phyloP scores from a whole-genome alignment of 257 asterid genomes.

The Pogostemon cablin region DNA sequence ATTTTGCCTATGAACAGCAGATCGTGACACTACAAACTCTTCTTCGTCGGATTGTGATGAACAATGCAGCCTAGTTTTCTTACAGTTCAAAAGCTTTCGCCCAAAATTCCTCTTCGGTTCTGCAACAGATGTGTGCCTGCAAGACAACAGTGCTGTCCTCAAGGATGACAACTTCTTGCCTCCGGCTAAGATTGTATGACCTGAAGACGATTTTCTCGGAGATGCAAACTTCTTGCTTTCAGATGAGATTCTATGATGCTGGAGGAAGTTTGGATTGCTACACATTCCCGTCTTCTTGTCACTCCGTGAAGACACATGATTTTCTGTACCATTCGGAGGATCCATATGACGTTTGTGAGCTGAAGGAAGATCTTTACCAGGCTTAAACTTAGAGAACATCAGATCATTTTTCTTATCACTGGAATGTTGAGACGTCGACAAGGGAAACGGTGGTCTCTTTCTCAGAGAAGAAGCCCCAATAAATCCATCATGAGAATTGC shows the following conservation, averaged over 20 bases:
- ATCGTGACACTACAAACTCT: conserved; percentile 38
- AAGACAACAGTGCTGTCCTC: conserved; percentile 50
- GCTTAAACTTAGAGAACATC: conserved; percentile 38
- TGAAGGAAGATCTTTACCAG: conserved; percentile 37
- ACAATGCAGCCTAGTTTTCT: conserved; percentile 41
- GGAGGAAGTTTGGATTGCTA: conserved; percentile 28
- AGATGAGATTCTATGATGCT: conserved; percentile 33
- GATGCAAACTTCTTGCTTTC: conserved; percentile 42
- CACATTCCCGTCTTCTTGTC: conserved; percentile 40
- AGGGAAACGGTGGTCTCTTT: conserved; percentile 44
- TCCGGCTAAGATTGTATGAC: conserved; percentile 42
- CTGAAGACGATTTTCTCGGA: conserved; percentile 38
- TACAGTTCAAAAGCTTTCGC: conserved; percentile 39
- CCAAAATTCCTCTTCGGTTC: conserved; percentile 42
- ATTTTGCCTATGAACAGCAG: conserved; percentile 37
- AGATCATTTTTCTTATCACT: conserved; percentile 36
- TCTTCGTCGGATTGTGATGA: conserved; percentile 48
- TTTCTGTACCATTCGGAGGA: conserved; percentile 34
- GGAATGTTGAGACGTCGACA: conserved; percentile 32
- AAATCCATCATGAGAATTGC: conserved; percentile 38
- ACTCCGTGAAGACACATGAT: conserved; percentile 33
- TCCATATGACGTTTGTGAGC: conserved; percentile 26
- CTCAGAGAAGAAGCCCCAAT: conserved; percentile 40
- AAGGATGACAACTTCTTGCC: conserved; percentile 54
- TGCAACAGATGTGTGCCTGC: conserved; percentile 41